phyloP scores from a whole-genome alignment of 2,329 filamentous ascomycete genomes.

The Calonectria fujianensis region DNA sequence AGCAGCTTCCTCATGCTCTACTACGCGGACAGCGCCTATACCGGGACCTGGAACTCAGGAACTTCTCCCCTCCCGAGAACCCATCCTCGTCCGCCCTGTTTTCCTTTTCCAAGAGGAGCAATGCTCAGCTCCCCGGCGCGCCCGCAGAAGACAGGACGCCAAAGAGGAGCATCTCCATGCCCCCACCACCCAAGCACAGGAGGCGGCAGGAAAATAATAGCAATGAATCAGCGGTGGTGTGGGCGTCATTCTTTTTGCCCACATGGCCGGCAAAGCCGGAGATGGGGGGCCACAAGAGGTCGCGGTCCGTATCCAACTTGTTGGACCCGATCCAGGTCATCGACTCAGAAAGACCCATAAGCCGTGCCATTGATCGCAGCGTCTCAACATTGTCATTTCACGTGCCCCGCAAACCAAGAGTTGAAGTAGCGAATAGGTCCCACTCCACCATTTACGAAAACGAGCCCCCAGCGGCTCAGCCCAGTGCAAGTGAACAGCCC shows the following conservation, averaged over 20 bases:
- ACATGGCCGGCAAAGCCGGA: conserved; percentile 8
- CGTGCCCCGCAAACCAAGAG: neutral
- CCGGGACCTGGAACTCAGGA: conserved; percentile 11
- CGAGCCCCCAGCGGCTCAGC: neutral
- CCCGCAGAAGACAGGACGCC: neutral
- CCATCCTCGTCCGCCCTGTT: neutral
- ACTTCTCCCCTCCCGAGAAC: conserved; percentile 10
- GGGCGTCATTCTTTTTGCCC: conserved; percentile 16
- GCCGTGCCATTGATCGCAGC: neutral
- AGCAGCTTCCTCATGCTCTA: conserved; percentile 10
- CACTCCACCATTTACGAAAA: conserved; percentile 14
- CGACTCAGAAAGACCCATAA: neutral
- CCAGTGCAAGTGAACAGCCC: neutral
- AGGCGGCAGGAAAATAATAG: neutral
- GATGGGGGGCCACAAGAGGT: conserved; percentile 9
- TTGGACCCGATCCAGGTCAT: neutral
- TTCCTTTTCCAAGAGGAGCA: neutral
- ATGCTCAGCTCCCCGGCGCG: neutral
- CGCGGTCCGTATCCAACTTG: neutral
- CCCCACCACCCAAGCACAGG: neutral
- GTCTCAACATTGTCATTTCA: conserved; percentile 7
- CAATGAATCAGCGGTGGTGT: neutral
- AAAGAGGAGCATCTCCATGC: conserved; percentile 9
- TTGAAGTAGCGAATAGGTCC: neutral
- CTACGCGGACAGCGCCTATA: conserved; percentile 12